phyloP scores from a whole-genome alignment of 2,329 filamentous ascomycete genomes.

The Nannizziopsis barbatae region DNA sequence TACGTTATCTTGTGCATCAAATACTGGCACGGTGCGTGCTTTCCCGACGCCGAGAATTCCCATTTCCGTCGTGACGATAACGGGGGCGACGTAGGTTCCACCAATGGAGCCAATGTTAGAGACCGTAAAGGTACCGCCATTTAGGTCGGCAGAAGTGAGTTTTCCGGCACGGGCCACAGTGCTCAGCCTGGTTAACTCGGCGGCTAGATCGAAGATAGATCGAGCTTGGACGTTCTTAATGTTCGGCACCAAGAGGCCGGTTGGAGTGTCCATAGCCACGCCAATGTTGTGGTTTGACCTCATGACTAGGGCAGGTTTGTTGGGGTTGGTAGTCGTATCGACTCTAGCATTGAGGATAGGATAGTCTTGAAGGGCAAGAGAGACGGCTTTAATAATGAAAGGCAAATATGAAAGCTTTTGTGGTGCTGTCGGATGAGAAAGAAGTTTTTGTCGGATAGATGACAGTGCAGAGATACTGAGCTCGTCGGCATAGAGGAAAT shows the following conservation, averaged over 20 bases:
- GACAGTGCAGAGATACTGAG: conserved; percentile 69
- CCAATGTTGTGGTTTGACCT: conserved; percentile 88
- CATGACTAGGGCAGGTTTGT: conserved; percentile 64
- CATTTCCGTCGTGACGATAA: conserved; percentile 83
- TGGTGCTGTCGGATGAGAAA: conserved; percentile 42
- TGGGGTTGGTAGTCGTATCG: conserved; percentile 47
- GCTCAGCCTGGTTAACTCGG: conserved; percentile 64
- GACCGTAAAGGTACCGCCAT: conserved; percentile 82
- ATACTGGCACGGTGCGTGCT: conserved; percentile 69
- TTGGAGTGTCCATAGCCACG: conserved; percentile 85
- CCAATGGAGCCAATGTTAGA: conserved; percentile 96
- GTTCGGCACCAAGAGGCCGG: conserved; percentile 81
- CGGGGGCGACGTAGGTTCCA: conserved; percentile 79
- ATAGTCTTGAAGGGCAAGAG: conserved; percentile 66
- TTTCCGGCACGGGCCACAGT: conserved; percentile 61
- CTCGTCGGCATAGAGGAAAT: conserved; percentile 90
- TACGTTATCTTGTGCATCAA: conserved; percentile 48
- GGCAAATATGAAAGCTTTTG: conserved; percentile 78
- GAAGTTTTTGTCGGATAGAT: conserved; percentile 61
- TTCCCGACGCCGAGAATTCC: conserved; percentile 84
- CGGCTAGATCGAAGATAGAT: conserved; percentile 66
- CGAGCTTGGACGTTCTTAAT: conserved; percentile 69
- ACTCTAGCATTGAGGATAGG: conserved; percentile 81
- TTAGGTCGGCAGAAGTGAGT: conserved; percentile 62
- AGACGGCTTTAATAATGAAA: conserved; percentile 93